phyloP scores from a whole-genome alignment of 345 rosid species.

The Hibiscus trionum region DNA sequence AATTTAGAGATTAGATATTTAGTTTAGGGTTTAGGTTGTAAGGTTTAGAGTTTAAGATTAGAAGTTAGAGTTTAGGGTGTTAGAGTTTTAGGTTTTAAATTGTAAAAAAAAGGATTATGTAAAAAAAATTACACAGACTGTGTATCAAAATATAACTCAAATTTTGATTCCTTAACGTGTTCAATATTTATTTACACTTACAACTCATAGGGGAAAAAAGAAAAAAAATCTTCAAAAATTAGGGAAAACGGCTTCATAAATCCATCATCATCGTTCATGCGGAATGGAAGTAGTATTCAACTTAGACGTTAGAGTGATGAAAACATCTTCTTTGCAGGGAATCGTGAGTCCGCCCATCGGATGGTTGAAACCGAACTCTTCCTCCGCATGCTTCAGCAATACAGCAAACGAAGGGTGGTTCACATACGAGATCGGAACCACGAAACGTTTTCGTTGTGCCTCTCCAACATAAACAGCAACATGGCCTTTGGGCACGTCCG shows the following conservation, averaged over 20 bases:
- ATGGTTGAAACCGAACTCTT: slow-evolving; percentile 41
- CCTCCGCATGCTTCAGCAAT: slow-evolving; percentile 26
- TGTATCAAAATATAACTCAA: too few relatives aligned
- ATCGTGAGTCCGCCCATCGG: slow-evolving; percentile 31
- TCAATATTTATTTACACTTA: not conserved
- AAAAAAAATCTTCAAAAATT: not conserved
- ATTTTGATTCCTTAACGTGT: not conserved
- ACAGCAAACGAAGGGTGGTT: slow-evolving; percentile 33
- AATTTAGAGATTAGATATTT: too few relatives aligned
- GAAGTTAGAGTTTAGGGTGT: too few relatives aligned
- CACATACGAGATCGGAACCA: slow-evolving; percentile 27
- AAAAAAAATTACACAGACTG: too few relatives aligned
- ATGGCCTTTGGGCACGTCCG: slow-evolving; percentile 8
- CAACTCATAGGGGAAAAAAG: not conserved
- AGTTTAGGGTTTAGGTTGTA: too few relatives aligned
- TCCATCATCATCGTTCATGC: not conserved
- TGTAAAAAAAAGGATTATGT: too few relatives aligned
- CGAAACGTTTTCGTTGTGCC: slow-evolving; percentile 21
- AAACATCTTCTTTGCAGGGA: slow-evolving; percentile 30
- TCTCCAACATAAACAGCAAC: slow-evolving; percentile 27
- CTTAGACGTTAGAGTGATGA: slow-evolving; percentile 7
- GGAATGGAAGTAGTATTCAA: not conserved
- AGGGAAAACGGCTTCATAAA: not conserved
- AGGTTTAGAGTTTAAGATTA: too few relatives aligned
- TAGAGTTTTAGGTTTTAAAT: too few relatives aligned